phyloP scores from a whole-genome alignment of 768 basidiomycete genomes.

The Leccinum obscurum region DNA sequence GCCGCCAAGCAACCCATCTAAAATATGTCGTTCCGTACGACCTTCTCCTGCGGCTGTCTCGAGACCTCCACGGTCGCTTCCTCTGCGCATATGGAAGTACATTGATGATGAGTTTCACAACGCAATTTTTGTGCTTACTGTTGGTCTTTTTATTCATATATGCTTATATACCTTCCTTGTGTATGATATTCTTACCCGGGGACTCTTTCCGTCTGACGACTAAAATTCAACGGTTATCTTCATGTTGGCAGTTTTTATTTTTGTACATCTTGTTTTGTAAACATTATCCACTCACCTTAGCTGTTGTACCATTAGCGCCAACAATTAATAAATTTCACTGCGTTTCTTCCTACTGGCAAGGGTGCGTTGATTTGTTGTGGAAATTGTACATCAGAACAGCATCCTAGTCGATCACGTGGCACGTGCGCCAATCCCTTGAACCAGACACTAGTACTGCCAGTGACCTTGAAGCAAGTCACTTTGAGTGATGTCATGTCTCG shows the following conservation, averaged over 20 bases:
- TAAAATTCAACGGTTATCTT: constrained; percentile 4
- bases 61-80: constrained; percentile 12
- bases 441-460: no score
- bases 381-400: no score
- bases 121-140: constrained; percentile 23
- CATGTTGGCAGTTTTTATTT: no score
- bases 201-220: constrained; percentile 27
- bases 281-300: neutral
- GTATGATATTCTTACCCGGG: constrained; percentile 31
- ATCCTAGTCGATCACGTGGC: neutral
- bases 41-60: neutral
- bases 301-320: constrained; percentile 18
- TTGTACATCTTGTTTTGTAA: neutral
- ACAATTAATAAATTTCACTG: neutral
- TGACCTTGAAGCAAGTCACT: no score
- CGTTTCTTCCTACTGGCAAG: neutral
- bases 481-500: no score
- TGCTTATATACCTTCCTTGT: constrained; percentile 30
- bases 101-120: constrained; percentile 32
- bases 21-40: neutral
- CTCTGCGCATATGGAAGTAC: constrained; percentile 14
- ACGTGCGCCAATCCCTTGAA: neutral
- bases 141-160: constrained; percentile 29
- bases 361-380: no score
- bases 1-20: neutral